Evolutionary conservation across 768 basidiomycete species (phyloP).

Genomic region (Suillus alpinus): DNA sequence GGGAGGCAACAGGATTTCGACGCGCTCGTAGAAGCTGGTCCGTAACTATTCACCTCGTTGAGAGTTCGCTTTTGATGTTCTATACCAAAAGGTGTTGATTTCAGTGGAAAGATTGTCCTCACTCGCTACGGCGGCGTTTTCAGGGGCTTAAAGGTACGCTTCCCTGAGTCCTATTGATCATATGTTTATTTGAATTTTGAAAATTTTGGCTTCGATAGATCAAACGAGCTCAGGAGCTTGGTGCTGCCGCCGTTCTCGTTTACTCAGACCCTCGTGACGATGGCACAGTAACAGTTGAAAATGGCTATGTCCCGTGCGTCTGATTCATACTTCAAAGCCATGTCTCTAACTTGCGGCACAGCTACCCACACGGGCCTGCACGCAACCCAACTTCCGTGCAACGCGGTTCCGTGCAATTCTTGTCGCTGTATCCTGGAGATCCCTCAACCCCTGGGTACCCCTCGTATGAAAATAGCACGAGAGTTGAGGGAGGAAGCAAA

Average conservation of each 20-base stretch:
- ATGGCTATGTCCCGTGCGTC: constrained; percentile 49
- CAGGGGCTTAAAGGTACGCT: constrained; percentile 61
- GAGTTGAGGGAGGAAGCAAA: constrained; percentile 45
- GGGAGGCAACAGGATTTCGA: constrained; percentile 66
- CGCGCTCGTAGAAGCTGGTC: constrained; percentile 49
- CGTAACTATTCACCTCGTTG: not conserved
- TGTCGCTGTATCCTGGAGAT: constrained; percentile 54
- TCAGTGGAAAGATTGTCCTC: constrained; percentile 58
- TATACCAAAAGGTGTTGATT: constrained; percentile 45
- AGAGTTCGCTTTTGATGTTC: not conserved
- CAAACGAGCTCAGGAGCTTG: constrained; percentile 63
- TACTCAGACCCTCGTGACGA: constrained; percentile 68
- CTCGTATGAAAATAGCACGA: constrained; percentile 62
- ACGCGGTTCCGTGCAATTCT: constrained; percentile 64
- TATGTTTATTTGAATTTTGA: constrained; percentile 6
- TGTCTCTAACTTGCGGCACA: constrained; percentile 10
- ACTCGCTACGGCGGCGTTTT: constrained; percentile 60
- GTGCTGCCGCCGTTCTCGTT: constrained; percentile 58
- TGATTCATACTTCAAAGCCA: not conserved
- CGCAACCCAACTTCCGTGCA: constrained; percentile 61
- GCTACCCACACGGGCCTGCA: constrained; percentile 69
- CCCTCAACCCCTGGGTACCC: constrained; percentile 52
- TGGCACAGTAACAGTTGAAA: constrained; percentile 55
- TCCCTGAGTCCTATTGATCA: not conserved
- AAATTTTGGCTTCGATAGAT: constrained; percentile 31